A percentile compares a stretch with the other conserved stretches of the same genome.
Conservation (phyloP, 1,284 basidiomycete species). For the Bjerkandera adusta region DNA sequence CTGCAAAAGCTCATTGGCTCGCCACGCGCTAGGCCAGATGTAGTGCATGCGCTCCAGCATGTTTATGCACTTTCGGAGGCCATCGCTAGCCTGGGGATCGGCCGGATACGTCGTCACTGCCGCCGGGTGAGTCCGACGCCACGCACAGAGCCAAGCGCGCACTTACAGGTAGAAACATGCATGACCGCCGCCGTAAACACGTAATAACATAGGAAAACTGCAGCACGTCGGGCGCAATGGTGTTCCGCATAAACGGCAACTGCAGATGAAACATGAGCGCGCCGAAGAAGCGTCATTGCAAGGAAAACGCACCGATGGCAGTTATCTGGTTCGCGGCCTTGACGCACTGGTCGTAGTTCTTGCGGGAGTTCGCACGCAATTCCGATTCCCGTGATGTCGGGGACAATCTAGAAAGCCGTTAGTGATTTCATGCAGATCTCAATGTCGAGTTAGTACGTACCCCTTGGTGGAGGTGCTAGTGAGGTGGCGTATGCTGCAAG, state of each 20-base stretch:
- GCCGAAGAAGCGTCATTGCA: background rate
- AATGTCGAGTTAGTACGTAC: constrained; percentile 18
- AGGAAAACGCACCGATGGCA: constrained; percentile 61
- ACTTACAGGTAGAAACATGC: constrained; percentile 68
- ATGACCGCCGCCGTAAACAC: constrained; percentile 82
- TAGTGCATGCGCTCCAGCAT: constrained; percentile 67
- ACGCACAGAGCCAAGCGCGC: background rate
- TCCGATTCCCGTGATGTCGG: constrained; percentile 44
- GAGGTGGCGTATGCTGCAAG: constrained; percentile 20
- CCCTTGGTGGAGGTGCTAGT: constrained; percentile 15
- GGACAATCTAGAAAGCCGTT: constrained; percentile 15
- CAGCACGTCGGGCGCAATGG: constrained; percentile 60
- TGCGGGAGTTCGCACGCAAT: constrained; percentile 51
- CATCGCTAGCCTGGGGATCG: constrained; percentile 67
- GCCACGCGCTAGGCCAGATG: constrained; percentile 75
- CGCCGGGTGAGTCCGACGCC: constrained; percentile 11
- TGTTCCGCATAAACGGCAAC: constrained; percentile 60
- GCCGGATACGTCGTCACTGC: constrained; percentile 59
- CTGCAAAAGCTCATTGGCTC: constrained; percentile 70
- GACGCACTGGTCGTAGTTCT: constrained; percentile 71
- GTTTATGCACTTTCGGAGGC: constrained; percentile 68
- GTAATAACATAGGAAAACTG: constrained; percentile 80
- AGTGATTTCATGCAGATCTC: background rate
- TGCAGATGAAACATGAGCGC: constrained; percentile 21
- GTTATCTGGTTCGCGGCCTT: constrained; percentile 79